Evolutionary conservation across 192 early-diverging fungal genomes (phyloP).

Genomic region (Backusella australiensis): DNA sequence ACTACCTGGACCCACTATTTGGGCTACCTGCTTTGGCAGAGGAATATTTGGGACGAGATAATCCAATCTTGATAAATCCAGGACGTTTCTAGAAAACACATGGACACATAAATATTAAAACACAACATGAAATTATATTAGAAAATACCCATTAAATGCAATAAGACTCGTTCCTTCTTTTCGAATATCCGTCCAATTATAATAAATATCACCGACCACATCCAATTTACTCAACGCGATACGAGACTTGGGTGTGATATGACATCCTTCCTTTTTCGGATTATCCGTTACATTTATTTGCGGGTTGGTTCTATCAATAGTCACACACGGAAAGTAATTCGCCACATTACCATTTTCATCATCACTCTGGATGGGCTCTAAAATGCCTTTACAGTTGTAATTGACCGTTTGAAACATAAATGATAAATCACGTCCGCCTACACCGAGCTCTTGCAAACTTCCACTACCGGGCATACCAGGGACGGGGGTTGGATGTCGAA

Average conservation of each 20-base stretch:
- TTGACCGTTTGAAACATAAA: slow-evolving; percentile 81
- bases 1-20: slow-evolving; percentile 38
- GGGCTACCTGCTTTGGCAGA: slow-evolving; percentile 36
- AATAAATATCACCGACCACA: slow-evolving; percentile 62
- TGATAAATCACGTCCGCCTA: slow-evolving; percentile 68
- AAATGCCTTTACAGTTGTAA: slow-evolving; percentile 58
- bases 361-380: slow-evolving; percentile 36
- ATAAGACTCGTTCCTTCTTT: slow-evolving; percentile 52
- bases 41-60: slow-evolving; percentile 60
- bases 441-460: slow-evolving; percentile 55
- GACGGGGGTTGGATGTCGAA: slow-evolving; percentile 44
- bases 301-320: slow-evolving; percentile 40
- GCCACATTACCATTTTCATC: slow-evolving; percentile 40
- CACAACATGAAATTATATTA: background rate
- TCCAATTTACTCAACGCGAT: slow-evolving; percentile 43
- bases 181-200: slow-evolving; percentile 65
- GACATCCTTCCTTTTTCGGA: slow-evolving; percentile 56
- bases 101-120: background rate
- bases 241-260: slow-evolving; percentile 45
- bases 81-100: slow-evolving; percentile 44
- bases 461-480: slow-evolving; percentile 42
- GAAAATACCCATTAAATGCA: slow-evolving; percentile 67
- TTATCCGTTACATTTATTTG: slow-evolving; percentile 53
- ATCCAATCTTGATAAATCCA: slow-evolving; percentile 64
- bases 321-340: slow-evolving; percentile 72